Conservation (phyloP, 2,329 filamentous ascomycete genomes). For the Hymenoscyphus linearis region DNA sequence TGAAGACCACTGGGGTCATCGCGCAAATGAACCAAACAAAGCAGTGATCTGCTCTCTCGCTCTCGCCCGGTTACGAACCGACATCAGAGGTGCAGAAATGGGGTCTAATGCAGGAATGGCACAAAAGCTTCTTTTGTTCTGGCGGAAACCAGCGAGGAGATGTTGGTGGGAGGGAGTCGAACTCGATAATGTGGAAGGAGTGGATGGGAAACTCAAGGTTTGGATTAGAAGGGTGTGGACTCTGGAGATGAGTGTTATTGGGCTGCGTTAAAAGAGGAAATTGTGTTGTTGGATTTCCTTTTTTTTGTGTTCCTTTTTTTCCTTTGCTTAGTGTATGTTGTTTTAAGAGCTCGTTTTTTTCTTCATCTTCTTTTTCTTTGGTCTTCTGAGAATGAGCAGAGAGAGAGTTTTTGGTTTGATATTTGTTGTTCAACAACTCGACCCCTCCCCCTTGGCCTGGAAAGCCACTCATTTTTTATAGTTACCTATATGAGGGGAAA, state of each 20-base stretch:
- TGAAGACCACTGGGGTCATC: constrained; percentile 91
- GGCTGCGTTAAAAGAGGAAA: constrained; percentile 48
- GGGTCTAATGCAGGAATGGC: constrained; percentile 87
- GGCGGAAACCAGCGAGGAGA: constrained; percentile 90
- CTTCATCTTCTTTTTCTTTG: neutral
- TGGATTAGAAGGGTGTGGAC: constrained; percentile 99
- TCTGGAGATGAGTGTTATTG: constrained; percentile 94
- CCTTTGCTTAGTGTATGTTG: neutral
- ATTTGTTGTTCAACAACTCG: neutral
- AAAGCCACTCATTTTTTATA: neutral
- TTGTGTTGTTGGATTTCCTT: neutral
- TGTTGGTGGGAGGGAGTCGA: constrained; percentile 99
- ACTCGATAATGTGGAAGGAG: constrained; percentile 80
- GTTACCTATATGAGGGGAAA: neutral
- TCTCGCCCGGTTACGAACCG: constrained; percentile 84
- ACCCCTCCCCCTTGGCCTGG: neutral
- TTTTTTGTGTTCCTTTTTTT: neutral
- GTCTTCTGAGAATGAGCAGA: neutral
- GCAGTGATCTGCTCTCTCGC: constrained; percentile 97
- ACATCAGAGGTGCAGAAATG: constrained; percentile 75
- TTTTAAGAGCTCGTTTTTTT: neutral
- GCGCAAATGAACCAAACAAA: constrained; percentile 96
- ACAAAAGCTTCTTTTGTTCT: constrained; percentile 94
- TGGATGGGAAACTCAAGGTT: constrained; percentile 89
- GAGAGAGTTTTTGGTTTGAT: neutral